A percentile compares a stretch with the other conserved stretches of the same genome.
Conservation (phyloP, 169 alveolate genomes). For the Plasmodium gonderi region DNA sequence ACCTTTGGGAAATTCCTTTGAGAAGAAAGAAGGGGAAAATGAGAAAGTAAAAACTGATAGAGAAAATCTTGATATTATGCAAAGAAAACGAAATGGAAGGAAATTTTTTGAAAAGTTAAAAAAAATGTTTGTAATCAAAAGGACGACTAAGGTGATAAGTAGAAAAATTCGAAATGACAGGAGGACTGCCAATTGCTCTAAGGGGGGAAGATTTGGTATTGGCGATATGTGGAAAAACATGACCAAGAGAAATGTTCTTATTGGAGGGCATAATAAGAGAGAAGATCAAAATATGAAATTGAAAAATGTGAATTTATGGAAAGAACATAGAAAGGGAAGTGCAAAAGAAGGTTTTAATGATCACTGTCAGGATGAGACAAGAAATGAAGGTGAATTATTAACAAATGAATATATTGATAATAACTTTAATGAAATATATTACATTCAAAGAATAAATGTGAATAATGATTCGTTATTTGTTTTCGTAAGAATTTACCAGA, state of each 20-base stretch:
- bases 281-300: background rate
- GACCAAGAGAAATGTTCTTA: background rate
- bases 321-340: background rate
- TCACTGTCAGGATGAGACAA: background rate
- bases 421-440: conserved; percentile 45
- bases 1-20: background rate
- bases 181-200: background rate
- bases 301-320: background rate
- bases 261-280: background rate
- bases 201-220: background rate
- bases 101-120: background rate
- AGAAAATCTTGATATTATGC: background rate
- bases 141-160: background rate
- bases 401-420: conserved; percentile 32
- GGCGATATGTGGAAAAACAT: background rate
- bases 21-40: background rate
- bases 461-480: conserved; percentile 31
- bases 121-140: background rate
- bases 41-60: no score
- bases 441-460: conserved; percentile 40
- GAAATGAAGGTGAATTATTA: background rate
- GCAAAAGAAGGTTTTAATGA: background rate
- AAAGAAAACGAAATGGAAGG: background rate
- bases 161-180: background rate
- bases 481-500: conserved; percentile 31